A percentile compares a stretch with the other conserved stretches of the same genome.
Evolutionary conservation across 257 asterid species (phyloP).

Genomic region (Euphrasia confusa): DNA sequence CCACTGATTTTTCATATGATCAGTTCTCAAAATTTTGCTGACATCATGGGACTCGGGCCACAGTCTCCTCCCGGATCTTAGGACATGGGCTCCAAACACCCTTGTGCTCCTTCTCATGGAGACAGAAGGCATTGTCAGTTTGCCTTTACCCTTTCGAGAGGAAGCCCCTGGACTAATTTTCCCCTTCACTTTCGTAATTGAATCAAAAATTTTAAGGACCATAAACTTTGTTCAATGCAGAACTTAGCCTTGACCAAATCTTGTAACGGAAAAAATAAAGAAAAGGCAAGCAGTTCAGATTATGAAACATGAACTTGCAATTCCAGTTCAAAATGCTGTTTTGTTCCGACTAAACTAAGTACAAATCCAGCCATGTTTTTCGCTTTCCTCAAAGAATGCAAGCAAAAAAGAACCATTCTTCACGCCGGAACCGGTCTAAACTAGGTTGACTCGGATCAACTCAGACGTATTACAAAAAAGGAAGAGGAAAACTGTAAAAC

Average conservation of each 20-base stretch:
- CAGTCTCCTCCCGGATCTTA: constrained; percentile 77
- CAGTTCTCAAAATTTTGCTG: constrained; percentile 28
- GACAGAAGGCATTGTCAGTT: constrained; percentile 72
- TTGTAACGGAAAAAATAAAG: too few relatives aligned
- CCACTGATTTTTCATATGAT: constrained; percentile 36
- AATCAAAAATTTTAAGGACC: constrained; percentile 17
- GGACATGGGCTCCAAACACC: constrained; percentile 71
- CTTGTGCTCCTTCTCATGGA: constrained; percentile 80
- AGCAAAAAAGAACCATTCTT: constrained; percentile 6
- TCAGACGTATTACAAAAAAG: too few relatives aligned
- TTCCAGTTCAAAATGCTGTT: not conserved
- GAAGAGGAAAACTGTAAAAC: too few relatives aligned
- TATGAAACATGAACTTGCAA: not conserved
- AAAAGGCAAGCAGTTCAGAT: too few relatives aligned
- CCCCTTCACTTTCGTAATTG: constrained; percentile 26
- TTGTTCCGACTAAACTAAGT: constrained; percentile 16
- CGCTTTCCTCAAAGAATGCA: constrained; percentile 17
- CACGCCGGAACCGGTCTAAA: constrained; percentile 19
- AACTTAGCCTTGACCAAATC: too few relatives aligned
- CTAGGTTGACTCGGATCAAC: too few relatives aligned
- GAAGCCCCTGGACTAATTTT: constrained; percentile 32
- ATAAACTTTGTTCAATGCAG: not conserved
- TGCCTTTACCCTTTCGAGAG: constrained; percentile 31
- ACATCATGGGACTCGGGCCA: constrained; percentile 40
- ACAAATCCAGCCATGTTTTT: not conserved